Base-by-base conservation (phyloP, 352 stramenopile genomes). In the Globisporangium okanoganense region DNA sequence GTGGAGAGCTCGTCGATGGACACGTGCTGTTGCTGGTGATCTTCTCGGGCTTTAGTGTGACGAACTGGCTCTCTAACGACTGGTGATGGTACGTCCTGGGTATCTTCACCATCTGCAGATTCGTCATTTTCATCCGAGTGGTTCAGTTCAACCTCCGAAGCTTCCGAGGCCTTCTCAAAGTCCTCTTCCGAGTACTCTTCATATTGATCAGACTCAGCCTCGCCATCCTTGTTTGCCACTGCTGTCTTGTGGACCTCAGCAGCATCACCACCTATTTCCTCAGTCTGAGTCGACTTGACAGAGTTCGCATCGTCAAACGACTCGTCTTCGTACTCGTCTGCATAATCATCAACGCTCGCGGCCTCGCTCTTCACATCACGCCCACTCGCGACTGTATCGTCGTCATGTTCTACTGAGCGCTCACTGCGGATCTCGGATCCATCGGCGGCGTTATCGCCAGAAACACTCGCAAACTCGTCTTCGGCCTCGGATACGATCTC, bases 241-340 rank as follows among this genome's bases (percentile, higher is more conserved):
- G n/a, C 20, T 43, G 20, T 51, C n/a, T n/a, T n/a, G n/a, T n/a
- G n/a, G 10, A 18, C 13, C 48, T 29, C 31, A 41, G 44, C 29
- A 8, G 18, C 50, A 9, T 58, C 45, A 12, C 24, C n/a, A 2
- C 8, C n/a, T 22, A 3, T 16, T n/a, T 44, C 45, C 38, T 65
- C 47, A 5, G 20, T 18, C 16, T 43, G 3, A 45, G 18, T 61
- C 24, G 58, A 71, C 2, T 47, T 18, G 35, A 47, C 43, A 20
- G 67, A 69, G 3, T 73, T 64, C 13, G 24, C 67, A 41, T 71
- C 70, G 22, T 76, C 75, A 40, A 86, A 88, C 7, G 71, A 76
- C 31, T 84, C 78, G 31, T 84, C 71, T n/a, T 70, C 66, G 25
- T 82, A 79, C 8, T 74, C 71, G 24, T 72, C 58, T 40, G 70